These are phyloP conservation scores for Avena atlantica DNA, from an alignment of 176 grass and related monocot genomes.

Conservation along the genomic window DNA sequence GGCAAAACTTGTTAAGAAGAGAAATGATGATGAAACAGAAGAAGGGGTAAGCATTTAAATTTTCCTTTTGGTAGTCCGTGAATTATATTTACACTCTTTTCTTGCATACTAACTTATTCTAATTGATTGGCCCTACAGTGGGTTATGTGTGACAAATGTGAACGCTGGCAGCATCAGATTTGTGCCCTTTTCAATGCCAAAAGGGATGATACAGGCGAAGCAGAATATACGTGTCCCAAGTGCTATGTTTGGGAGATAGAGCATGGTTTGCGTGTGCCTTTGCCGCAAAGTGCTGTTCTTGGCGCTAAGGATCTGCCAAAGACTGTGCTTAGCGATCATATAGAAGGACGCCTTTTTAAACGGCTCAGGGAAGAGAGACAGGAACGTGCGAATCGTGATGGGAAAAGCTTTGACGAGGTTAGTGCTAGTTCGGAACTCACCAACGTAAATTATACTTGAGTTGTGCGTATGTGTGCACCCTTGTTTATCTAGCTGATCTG, in stretches of 20 bases:
- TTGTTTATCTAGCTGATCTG: slow-evolving; percentile 28
- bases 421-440: slow-evolving; percentile 8
- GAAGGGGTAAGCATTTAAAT: slow-evolving; percentile 68
- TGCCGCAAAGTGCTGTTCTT: slow-evolving; percentile 75
- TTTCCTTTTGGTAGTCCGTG: slow-evolving; percentile 17
- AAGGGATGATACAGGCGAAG: slow-evolving; percentile 70
- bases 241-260: slow-evolving; percentile 78
- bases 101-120: slow-evolving; percentile 30
- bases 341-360: slow-evolving; percentile 74
- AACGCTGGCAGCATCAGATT: slow-evolving; percentile 95
- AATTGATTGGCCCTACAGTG: slow-evolving; percentile 60
- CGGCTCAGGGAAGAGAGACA: slow-evolving; percentile 80
- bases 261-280: slow-evolving; percentile 61
- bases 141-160: slow-evolving; percentile 94
- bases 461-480: background rate
- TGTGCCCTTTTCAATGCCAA: slow-evolving; percentile 85
- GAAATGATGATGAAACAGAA: slow-evolving; percentile 74
- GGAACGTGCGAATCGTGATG: slow-evolving; percentile 56
- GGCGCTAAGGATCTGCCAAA: slow-evolving; percentile 89
- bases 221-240: slow-evolving; percentile 78
- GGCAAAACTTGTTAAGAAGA: slow-evolving; percentile 68
- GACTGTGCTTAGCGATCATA: slow-evolving; percentile 78
- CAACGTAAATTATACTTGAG: background rate
- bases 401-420: slow-evolving; percentile 75
- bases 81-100: slow-evolving; percentile 28